phyloP scores from a whole-genome alignment of 352 stramenopile genomes.

The Phytophthora boehmeriae region DNA sequence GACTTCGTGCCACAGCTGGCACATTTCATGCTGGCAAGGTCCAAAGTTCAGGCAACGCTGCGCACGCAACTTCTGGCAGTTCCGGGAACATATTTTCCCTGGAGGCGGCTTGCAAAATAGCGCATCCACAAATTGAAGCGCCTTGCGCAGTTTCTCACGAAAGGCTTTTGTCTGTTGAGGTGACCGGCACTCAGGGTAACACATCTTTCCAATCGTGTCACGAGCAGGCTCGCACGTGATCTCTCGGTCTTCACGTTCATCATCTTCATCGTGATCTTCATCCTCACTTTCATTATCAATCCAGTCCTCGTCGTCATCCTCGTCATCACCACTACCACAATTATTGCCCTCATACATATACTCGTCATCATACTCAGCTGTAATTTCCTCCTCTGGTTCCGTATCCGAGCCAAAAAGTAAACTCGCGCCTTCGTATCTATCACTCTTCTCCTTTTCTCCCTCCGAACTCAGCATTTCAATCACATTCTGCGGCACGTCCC shows the following conservation, averaged over 20 bases:
- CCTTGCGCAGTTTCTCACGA: constrained; percentile 49
- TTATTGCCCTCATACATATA: too few species aligned
- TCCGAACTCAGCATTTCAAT: constrained; percentile 19
- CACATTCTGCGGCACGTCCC: not conserved
- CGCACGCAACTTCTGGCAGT: constrained; percentile 48
- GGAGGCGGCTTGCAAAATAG: constrained; percentile 50
- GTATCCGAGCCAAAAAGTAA: not conserved
- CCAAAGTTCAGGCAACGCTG: constrained; percentile 51
- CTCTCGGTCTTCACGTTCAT: not conserved
- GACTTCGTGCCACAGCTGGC: constrained; percentile 59
- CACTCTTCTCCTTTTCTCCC: constrained; percentile 10
- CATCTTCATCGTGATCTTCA: constrained; percentile 6
- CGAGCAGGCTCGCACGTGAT: constrained; percentile 2
- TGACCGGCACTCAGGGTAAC: constrained; percentile 45
- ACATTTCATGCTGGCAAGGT: constrained; percentile 51
- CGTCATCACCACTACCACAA: too few species aligned
- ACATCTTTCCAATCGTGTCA: constrained; percentile 53
- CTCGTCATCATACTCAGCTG: too few species aligned
- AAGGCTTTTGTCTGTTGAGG: constrained; percentile 52
- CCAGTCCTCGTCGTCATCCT: constrained; percentile 10
- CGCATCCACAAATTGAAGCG: constrained; percentile 59
- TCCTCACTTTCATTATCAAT: constrained; percentile 3
- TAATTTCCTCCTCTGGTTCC: constrained; percentile 17
- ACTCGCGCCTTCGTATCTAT: constrained; percentile 5
- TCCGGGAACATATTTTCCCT: constrained; percentile 38